Base-by-base conservation (phyloP, 1,139 yeast genomes). In the Petasospora rhodanensis region DNA sequence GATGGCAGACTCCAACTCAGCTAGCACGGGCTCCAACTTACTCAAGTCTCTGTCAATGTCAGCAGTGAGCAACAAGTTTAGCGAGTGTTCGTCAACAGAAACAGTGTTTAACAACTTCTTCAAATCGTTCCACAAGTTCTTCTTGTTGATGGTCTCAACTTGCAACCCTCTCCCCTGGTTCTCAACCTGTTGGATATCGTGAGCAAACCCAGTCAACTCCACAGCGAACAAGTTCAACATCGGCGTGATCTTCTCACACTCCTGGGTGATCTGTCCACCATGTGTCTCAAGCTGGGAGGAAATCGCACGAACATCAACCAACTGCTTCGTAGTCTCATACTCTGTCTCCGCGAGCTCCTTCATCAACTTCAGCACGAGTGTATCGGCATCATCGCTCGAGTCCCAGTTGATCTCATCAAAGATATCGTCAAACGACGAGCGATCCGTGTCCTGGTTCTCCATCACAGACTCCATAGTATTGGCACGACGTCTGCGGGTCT, bases 121-220 rank as follows among this genome's bases (percentile, higher is more conserved):
- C 38, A 87, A 68, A 38, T 84, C 91, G 33, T 71, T 73, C 67
- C 78, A 80, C 25, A 89, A 64, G 14, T 70, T 58, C 49, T 84
- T 84, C 56, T 84, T 85, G 57, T 89, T 89, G 24, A 85, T 79
- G 5, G 91, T 76, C 47, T 79, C 81, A 4, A 87, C 82, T 58
- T 89, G 96, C 21, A 87, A 61, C 32, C 96, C 96, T 47, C 79
- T 77, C 2, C 87, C 79, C 51, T 83, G 84, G 26, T 69, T 66
- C 53, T 87, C 96, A 32, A 87, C 79, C 34, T 70, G 72, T 29
- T 73, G 70, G 32, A 87, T 76, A 40, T 83, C 91, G 7, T 76
- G 76, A 4, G 79, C 71, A 32, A 85, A 69, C 6, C 76, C 68
- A 13, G 77, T 68, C 32, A 79, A 56, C 46, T 78, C 74, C 55